Evolutionary conservation across 129 eudicot genomes (phyloP).

Genomic region (Silybum marianum): DNA sequence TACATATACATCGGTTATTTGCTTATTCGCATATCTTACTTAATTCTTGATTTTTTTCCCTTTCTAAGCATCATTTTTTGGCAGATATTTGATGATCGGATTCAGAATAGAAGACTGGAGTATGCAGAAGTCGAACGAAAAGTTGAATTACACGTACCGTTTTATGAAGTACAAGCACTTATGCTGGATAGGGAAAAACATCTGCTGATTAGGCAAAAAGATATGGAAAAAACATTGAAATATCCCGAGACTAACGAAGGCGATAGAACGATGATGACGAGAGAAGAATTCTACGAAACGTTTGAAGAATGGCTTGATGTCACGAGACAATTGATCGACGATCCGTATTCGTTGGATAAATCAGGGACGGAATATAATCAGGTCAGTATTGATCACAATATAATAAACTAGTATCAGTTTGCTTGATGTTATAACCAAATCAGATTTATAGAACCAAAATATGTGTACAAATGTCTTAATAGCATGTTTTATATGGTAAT

Average conservation of each 20-base stretch:
- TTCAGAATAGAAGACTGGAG: conserved; percentile 32
- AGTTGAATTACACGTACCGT: conserved; percentile 36
- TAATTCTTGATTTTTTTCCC: neutral
- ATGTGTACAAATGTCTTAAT: too few species aligned
- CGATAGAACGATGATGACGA: conserved; percentile 25
- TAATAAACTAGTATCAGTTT: conserved; percentile 1
- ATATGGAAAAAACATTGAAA: conserved; percentile 38
- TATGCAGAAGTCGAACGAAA: conserved; percentile 39
- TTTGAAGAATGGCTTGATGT: conserved; percentile 35
- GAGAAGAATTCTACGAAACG: conserved; percentile 13
- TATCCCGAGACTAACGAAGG: neutral
- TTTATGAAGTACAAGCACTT: conserved; percentile 39
- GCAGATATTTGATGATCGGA: conserved; percentile 28
- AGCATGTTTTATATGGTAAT: too few species aligned
- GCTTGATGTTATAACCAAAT: neutral
- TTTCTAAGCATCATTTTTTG: neutral
- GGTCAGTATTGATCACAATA: conserved; percentile 11
- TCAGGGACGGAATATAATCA: conserved; percentile 36
- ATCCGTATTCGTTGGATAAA: conserved; percentile 39
- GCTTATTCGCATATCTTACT: too few species aligned
- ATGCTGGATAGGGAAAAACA: conserved; percentile 39
- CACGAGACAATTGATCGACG: conserved; percentile 40
- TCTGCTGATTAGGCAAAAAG: conserved; percentile 35
- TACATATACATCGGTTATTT: too few species aligned
- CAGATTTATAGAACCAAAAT: neutral